phyloP scores from a whole-genome alignment of 2,329 filamentous ascomycete genomes.

The Aureobasidium sp. region DNA sequence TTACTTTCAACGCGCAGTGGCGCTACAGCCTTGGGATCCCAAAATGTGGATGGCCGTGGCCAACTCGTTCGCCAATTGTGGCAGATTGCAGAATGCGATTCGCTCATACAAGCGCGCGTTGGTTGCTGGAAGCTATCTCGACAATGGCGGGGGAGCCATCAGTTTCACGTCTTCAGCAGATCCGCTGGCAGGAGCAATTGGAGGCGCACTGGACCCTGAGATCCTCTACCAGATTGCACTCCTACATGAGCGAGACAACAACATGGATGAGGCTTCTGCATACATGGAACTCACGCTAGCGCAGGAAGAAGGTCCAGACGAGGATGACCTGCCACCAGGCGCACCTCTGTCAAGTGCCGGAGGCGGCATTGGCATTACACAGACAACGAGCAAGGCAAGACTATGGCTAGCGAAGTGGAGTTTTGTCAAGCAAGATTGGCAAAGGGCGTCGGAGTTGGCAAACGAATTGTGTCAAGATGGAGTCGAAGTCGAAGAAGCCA shows the following conservation, averaged over 20 bases:
- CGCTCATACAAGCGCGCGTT: conserved; percentile 90
- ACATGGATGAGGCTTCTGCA: conserved; percentile 71
- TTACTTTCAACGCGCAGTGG: conserved; percentile 94
- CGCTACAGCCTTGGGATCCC: conserved; percentile 87
- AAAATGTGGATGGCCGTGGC: conserved; percentile 99
- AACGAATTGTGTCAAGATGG: conserved; percentile 93
- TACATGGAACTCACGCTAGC: conserved; percentile 96
- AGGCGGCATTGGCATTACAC: conserved; percentile 72
- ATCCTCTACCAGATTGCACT: conserved; percentile 82
- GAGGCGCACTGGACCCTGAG: conserved; percentile 72
- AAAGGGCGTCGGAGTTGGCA: conserved; percentile 70
- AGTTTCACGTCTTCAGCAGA: conserved; percentile 43
- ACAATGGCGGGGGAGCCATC: conserved; percentile 50
- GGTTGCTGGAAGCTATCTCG: conserved; percentile 80
- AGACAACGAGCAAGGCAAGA: conserved; percentile 82
- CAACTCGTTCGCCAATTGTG: conserved; percentile 84
- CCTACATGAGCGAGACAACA: conserved; percentile 75
- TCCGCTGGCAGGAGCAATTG: conserved; percentile 41
- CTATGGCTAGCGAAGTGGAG: conserved; percentile 88
- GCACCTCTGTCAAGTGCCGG: conserved; percentile 27
- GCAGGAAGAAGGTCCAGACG: conserved; percentile 69
- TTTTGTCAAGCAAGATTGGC: conserved; percentile 67
- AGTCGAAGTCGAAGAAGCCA: conserved; percentile 93
- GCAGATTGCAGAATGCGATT: conserved; percentile 79
- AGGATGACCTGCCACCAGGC: conserved; percentile 27